phyloP scores from a whole-genome alignment of 2,329 filamentous ascomycete genomes.

The Trichoderma guizhouense region DNA sequence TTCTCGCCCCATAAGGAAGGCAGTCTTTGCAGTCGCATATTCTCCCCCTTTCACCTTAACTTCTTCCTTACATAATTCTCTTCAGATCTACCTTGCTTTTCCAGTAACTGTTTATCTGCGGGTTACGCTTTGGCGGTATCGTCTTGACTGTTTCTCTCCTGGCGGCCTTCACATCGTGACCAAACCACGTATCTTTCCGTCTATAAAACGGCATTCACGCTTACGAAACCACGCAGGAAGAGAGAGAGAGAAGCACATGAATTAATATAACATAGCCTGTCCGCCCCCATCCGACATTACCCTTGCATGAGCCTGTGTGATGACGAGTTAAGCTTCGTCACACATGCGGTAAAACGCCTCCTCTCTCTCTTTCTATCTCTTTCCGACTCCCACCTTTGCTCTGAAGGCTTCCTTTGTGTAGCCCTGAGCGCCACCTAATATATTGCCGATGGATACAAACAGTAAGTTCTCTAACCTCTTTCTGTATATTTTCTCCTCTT shows the following conservation, averaged over 20 bases:
- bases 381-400: neutral
- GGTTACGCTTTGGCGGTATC: neutral
- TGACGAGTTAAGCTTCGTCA: conserved; percentile 9
- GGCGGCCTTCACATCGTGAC: neutral
- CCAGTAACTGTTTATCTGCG: neutral
- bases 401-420: conserved; percentile 9
- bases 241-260: neutral
- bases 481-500: neutral
- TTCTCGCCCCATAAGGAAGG: neutral
- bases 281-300: neutral
- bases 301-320: conserved; percentile 1
- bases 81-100: neutral
- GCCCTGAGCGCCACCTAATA: neutral
- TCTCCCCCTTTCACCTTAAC: neutral
- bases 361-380: neutral
- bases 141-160: neutral
- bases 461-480: conserved; percentile 22
- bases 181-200: neutral
- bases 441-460: conserved; percentile 33
- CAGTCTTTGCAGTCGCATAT: neutral
- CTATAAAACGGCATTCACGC: neutral
- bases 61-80: neutral
- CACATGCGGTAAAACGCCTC: conserved; percentile 15
- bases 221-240: neutral
- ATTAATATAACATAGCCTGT: neutral